phyloP scores from a whole-genome alignment of 2,329 filamentous ascomycete genomes.

The Blastomyces parvus region DNA sequence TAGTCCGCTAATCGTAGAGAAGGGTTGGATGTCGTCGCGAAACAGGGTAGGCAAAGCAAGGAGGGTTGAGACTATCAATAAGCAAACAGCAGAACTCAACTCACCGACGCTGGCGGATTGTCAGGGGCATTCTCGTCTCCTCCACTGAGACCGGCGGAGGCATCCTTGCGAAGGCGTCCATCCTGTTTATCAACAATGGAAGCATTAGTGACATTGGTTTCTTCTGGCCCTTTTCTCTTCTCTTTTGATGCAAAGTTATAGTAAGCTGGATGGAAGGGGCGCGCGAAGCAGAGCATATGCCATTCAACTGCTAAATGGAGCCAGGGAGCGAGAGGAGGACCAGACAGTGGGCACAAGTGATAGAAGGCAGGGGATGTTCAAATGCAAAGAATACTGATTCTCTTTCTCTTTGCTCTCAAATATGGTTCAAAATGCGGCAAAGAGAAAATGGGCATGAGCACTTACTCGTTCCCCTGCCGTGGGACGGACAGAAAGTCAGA shows the following conservation, averaged over 20 bases:
- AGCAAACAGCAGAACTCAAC: neutral
- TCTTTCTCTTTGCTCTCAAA: neutral
- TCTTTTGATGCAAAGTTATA: neutral
- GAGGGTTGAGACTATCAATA: too few species aligned
- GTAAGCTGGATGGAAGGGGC: neutral
- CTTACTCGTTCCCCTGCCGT: neutral
- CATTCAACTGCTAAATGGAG: neutral
- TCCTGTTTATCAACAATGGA: neutral
- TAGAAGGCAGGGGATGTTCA: neutral
- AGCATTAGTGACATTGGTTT: neutral
- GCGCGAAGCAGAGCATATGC: neutral
- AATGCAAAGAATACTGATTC: neutral
- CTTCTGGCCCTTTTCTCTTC: neutral
- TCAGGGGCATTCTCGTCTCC: neutral
- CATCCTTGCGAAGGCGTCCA: neutral
- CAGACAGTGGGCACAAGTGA: neutral
- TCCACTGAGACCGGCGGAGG: neutral
- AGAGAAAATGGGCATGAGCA: neutral
- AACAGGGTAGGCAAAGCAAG: neutral
- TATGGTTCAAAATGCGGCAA: neutral
- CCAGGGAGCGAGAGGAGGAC: neutral
- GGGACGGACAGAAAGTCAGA: neutral
- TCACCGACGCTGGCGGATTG: constrained; percentile 1
- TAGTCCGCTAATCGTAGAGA: neutral
- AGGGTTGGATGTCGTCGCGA: neutral